phyloP scores from a whole-genome alignment of 495 filamentous ascomycete genomes.

The Aspergillus incahuasiensis region DNA sequence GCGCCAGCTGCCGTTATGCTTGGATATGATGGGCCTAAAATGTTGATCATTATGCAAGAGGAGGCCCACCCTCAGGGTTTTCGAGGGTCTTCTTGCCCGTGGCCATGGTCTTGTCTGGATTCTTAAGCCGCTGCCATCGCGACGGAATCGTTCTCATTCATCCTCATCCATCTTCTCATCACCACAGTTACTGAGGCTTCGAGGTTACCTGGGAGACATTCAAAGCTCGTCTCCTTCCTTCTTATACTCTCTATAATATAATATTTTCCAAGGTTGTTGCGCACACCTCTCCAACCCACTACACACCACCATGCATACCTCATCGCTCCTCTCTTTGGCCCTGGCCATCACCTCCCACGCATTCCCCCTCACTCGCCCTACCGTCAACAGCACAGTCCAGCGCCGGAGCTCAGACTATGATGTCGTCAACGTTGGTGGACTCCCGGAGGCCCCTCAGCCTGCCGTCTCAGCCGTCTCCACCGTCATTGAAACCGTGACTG shows the following conservation, averaged over 20 bases:
- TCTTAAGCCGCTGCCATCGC: slow-evolving; percentile 11
- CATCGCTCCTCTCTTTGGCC: slow-evolving; percentile 23
- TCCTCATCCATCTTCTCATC: not conserved
- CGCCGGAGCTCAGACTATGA: slow-evolving; percentile 36
- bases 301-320: slow-evolving; percentile 30
- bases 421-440: slow-evolving; percentile 46
- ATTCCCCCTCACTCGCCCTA: slow-evolving; percentile 29
- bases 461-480: slow-evolving; percentile 20
- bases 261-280: not conserved
- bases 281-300: not conserved
- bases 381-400: slow-evolving; percentile 22
- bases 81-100: not conserved
- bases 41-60: slow-evolving; percentile 12
- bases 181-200: not conserved
- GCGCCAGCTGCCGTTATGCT: slow-evolving; percentile 20
- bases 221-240: not conserved
- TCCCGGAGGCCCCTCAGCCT: slow-evolving; percentile 20
- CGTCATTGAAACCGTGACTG: slow-evolving; percentile 32
- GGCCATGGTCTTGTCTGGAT: not conserved
- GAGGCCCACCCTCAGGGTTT: not conserved
- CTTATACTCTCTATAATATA: not conserved
- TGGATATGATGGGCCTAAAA: slow-evolving; percentile 16
- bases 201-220: not conserved
- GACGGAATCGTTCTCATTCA: not conserved
- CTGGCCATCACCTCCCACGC: slow-evolving; percentile 32